These are phyloP conservation scores for Rosa multiflora DNA, from an alignment of 306 rosid species.

Conservation along the genomic window DNA sequence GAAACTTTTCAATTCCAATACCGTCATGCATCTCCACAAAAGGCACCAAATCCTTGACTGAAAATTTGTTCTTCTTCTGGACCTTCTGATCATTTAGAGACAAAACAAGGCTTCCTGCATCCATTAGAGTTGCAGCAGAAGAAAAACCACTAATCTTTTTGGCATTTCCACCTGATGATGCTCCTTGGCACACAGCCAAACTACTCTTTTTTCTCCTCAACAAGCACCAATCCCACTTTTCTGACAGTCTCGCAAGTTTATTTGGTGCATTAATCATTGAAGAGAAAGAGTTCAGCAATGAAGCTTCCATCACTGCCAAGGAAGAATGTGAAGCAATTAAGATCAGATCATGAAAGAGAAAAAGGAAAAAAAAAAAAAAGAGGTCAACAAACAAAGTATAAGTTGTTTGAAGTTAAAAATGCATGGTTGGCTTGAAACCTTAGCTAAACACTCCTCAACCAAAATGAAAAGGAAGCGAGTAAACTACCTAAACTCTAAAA, in stretches of 20 bases:
- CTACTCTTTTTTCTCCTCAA: conserved; percentile 38
- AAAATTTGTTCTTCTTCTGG: conserved; percentile 37
- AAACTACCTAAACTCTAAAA: conserved; percentile 50
- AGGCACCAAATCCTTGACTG: conserved; percentile 63
- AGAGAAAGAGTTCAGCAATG: conserved; percentile 51
- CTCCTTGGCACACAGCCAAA: conserved; percentile 54
- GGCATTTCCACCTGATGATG: conserved; percentile 41
- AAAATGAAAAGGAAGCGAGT: conserved; percentile 44
- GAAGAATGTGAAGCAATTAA: neutral
- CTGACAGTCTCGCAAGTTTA: conserved; percentile 27
- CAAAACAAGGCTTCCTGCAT: conserved; percentile 69
- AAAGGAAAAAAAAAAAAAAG: conserved; percentile 4
- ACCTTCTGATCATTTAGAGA: conserved; percentile 45
- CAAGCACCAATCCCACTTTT: conserved; percentile 32
- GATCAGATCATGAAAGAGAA: conserved; percentile 13
- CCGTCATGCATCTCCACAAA: conserved; percentile 65
- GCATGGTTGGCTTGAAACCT: conserved; percentile 46
- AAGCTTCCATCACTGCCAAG: conserved; percentile 55
- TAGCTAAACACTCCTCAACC: conserved; percentile 42
- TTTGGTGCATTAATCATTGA: conserved; percentile 27
- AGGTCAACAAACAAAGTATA: conserved; percentile 17
- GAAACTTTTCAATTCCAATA: conserved; percentile 77
- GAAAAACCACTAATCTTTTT: conserved; percentile 46
- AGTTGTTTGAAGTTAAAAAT: conserved; percentile 36
- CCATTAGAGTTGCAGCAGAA: conserved; percentile 48